Evolutionary conservation across 768 basidiomycete species (phyloP).

Genomic region (Trametes elegans): DNA sequence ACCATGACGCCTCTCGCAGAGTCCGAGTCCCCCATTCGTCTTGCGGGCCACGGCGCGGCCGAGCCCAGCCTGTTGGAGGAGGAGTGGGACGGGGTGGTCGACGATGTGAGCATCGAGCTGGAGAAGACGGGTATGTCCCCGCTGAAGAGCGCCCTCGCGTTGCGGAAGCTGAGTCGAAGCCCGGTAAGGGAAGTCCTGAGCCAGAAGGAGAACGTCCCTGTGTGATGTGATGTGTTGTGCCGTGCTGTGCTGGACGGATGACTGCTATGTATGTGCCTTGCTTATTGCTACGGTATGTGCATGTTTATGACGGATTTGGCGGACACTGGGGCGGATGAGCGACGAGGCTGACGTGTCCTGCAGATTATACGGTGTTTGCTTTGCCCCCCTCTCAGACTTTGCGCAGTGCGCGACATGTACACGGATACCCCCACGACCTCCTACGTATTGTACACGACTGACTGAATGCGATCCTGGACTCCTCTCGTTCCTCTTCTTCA

Average conservation of each 20-base stretch:
- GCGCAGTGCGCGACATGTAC: constrained; percentile 8
- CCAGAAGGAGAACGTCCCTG: constrained; percentile 49
- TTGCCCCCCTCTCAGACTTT: constrained; percentile 1
- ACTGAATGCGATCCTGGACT: constrained; percentile 2
- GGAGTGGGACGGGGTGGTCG: constrained; percentile 30
- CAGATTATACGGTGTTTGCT: constrained; percentile 10
- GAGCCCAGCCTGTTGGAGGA: constrained; percentile 37
- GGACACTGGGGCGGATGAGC: not conserved
- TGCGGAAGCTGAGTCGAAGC: constrained; percentile 34
- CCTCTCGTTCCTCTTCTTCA: not conserved
- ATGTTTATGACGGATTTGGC: not conserved
- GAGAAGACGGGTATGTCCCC: constrained; percentile 17
- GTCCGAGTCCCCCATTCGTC: constrained; percentile 51
- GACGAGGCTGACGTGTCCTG: not conserved
- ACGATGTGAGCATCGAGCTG: constrained; percentile 34
- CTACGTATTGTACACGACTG: constrained; percentile 5
- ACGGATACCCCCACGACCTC: constrained; percentile 7
- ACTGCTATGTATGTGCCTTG: constrained; percentile 1
- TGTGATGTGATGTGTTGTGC: constrained; percentile 1
- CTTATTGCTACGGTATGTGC: constrained; percentile 9
- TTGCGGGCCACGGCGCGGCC: constrained; percentile 33
- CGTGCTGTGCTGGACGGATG: not conserved
- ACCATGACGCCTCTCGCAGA: constrained; percentile 33
- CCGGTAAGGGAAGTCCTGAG: constrained; percentile 40
- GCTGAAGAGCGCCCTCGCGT: constrained; percentile 20